phyloP scores from a whole-genome alignment of 208 protist species.

The Leishmania mexicana region DNA sequence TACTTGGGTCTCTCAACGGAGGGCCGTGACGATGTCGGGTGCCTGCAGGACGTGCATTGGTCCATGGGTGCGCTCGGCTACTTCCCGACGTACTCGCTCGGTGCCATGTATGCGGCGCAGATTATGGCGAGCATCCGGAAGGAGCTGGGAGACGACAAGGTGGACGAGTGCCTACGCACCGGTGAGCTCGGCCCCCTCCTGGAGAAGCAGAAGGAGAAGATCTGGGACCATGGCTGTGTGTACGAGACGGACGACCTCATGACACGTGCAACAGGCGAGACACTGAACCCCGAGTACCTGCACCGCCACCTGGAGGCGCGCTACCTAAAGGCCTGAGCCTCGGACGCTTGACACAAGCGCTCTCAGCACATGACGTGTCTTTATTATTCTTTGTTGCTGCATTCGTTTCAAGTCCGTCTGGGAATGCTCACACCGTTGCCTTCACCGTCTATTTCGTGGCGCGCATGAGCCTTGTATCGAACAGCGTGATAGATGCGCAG shows the following conservation, averaged over 20 bases:
- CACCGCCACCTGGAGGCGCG: constrained; percentile 76
- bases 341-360: background rate
- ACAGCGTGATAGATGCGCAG: background rate
- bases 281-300: constrained; percentile 79
- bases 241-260: constrained; percentile 81
- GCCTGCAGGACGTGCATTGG: constrained; percentile 93
- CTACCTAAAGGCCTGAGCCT: constrained; percentile 43
- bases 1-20: constrained; percentile 84
- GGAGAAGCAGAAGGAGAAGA: constrained; percentile 72
- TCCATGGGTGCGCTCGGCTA: constrained; percentile 71
- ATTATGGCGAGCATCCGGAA: constrained; percentile 69
- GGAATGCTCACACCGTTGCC: background rate
- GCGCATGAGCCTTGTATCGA: background rate
- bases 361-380: background rate
- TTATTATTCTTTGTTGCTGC: background rate
- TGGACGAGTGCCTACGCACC: constrained; percentile 52
- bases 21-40: constrained; percentile 73
- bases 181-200: constrained; percentile 65
- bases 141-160: constrained; percentile 62
- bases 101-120: constrained; percentile 86
- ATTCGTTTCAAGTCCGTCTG: background rate
- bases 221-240: constrained; percentile 60
- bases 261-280: constrained; percentile 68
- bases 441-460: background rate
- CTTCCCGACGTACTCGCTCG: constrained; percentile 90